Evolutionary conservation across 495 filamentous ascomycete species (phyloP), one percentile per base, ranked within the genome.

Genomic region (Xylaria flabelliformis): DNA sequence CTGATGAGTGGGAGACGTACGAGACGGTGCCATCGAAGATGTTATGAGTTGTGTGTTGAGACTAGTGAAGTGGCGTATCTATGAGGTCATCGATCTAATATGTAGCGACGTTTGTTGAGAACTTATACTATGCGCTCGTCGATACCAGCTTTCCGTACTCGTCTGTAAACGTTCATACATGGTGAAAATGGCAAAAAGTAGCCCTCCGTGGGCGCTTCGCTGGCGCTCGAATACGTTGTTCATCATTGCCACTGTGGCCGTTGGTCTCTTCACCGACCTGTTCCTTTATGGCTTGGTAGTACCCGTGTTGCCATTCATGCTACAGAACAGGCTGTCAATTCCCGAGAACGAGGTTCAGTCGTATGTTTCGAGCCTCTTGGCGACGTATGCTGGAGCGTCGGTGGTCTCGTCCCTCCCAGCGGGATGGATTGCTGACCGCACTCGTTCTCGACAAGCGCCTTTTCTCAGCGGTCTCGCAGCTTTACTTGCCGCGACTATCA

Each of bases 231-330:
- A 84, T 72, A 88, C 89, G 6, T 72, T 84, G 56, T 90, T 91
- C 77, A 91, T 91, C 59, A 73, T 90, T 58, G 79, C 80, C 48
- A 91, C 90, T 15, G 86, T 91, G 15, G 88, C 85, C 65, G 81
- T 90, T 48, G 90, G 87, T 21, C 84, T 89, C 1, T 92, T 92
- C 78, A 90, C 88, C 0, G 89, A 92, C 77, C 78, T 90, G 72
- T 87, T 87, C 72, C 79, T 87, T 29, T 87, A 85, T 82, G 88
- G 88, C 73, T 78, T 91, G 64, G 83, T 91, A 42, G 86, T 92
- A 1, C 90, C 90, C 1, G 85, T 92, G 63, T 80, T 91, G 61
- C 90, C 90, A 26, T 91, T 86, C 70, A 86, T 91, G 67, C 84
- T 92, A 1, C 68, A 79, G 32, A 83, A 84, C 50, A 85, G 89